Percentiles rank a stretch among this genome's conserved stretches.
Conservation (phyloP, 192 early-diverging fungal genomes). For the Allomyces arbusculus region DNA sequence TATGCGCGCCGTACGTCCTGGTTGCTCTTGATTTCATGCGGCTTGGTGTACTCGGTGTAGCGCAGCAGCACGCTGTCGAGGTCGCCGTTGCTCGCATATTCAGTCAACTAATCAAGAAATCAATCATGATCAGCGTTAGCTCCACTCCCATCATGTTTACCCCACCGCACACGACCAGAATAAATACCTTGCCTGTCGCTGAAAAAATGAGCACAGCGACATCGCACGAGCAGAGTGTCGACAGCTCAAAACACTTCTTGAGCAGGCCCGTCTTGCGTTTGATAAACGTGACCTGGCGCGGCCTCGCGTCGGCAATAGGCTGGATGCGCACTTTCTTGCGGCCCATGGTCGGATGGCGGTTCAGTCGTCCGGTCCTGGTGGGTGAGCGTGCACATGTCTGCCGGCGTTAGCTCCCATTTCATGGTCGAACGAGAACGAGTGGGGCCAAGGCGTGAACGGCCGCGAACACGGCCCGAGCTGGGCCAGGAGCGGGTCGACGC, state of each 20-base stretch:
- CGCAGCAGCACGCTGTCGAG: constrained; percentile 80
- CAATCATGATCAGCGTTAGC: too few relatives aligned
- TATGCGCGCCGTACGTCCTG: constrained; percentile 6
- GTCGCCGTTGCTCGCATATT: constrained; percentile 68
- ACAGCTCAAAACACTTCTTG: constrained; percentile 66
- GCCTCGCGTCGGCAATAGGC: constrained; percentile 80
- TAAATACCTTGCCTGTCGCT: constrained; percentile 71
- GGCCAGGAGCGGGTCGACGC: too few relatives aligned
- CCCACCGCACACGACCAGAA: too few relatives aligned
- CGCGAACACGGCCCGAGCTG: too few relatives aligned
- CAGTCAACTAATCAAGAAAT: constrained; percentile 4
- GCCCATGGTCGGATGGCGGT: too few relatives aligned
- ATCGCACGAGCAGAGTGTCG: constrained; percentile 85
- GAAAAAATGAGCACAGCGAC: constrained; percentile 89
- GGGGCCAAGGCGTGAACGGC: too few relatives aligned
- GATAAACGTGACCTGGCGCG: constrained; percentile 84
- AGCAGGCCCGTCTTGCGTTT: constrained; percentile 95
- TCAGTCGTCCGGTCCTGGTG: too few relatives aligned
- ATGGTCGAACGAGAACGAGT: too few relatives aligned
- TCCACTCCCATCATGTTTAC: too few relatives aligned
- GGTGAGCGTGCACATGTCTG: too few relatives aligned
- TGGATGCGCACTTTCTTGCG: constrained; percentile 30
- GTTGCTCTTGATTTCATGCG: constrained; percentile 7
- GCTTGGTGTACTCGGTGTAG: constrained; percentile 32
- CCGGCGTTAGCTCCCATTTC: too few relatives aligned